phyloP scores from a whole-genome alignment of 441 rosid species.

The Mallotus japonicus region DNA sequence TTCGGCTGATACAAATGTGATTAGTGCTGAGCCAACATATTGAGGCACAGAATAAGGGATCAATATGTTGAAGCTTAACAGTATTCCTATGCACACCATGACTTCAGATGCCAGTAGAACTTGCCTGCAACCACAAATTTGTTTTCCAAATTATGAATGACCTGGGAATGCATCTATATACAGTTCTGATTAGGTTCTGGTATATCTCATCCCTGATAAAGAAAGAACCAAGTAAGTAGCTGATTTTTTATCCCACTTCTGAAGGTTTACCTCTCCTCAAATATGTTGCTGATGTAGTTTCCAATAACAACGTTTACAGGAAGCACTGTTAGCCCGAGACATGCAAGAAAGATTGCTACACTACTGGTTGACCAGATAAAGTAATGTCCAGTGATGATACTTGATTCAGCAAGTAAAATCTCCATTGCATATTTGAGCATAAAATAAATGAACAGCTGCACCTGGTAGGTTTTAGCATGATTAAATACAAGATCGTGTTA shows the following conservation, averaged over 20 bases:
- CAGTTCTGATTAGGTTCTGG: no score
- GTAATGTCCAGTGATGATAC: slow-evolving; percentile 77
- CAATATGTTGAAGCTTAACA: slow-evolving; percentile 73
- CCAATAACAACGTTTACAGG: slow-evolving; percentile 85
- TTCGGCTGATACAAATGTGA: slow-evolving; percentile 91
- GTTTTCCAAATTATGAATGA: background rate
- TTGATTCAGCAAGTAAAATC: slow-evolving; percentile 81
- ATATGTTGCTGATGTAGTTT: slow-evolving; percentile 87
- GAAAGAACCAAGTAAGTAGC: background rate
- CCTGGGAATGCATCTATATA: no score
- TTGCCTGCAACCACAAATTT: slow-evolving; percentile 55
- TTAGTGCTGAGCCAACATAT: slow-evolving; percentile 78
- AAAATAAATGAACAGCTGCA: slow-evolving; percentile 83
- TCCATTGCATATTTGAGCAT: slow-evolving; percentile 98
- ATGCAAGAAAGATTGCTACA: slow-evolving; percentile 82
- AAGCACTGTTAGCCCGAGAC: slow-evolving; percentile 88
- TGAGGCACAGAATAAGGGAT: slow-evolving; percentile 78
- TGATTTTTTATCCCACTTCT: background rate
- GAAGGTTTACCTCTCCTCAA: slow-evolving; percentile 73
- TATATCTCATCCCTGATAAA: no score
- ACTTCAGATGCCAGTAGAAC: slow-evolving; percentile 86
- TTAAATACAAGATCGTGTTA: slow-evolving; percentile 1
- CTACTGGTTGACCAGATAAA: slow-evolving; percentile 71
- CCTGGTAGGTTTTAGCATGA: slow-evolving; percentile 38
- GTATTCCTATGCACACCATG: slow-evolving; percentile 68